phyloP scores from a whole-genome alignment of 148 eudicot species.

The Spergularia marina region DNA sequence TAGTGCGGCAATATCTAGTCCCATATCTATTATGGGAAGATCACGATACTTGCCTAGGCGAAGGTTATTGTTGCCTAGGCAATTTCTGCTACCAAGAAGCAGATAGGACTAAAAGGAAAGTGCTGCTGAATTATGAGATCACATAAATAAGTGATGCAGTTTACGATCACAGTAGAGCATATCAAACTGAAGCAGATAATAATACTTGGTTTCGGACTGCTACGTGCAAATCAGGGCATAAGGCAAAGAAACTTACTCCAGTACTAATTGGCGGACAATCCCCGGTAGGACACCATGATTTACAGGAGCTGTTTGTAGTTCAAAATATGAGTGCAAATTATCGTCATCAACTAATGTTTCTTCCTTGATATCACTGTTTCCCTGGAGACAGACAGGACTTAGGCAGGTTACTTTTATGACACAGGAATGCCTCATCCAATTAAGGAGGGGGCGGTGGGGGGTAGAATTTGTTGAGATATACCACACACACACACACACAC shows the following conservation, averaged over 20 bases:
- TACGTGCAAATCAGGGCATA: not conserved
- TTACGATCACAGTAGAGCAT: no score
- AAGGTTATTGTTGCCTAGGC: no score
- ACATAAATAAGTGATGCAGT: no score
- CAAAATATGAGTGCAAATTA: constrained; percentile 39
- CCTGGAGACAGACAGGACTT: constrained; percentile 29
- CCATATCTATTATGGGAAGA: no score
- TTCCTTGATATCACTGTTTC: constrained; percentile 31
- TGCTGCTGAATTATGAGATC: no score
- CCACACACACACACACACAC: no score
- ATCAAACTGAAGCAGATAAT: not conserved
- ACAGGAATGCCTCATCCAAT: not conserved
- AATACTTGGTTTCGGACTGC: not conserved
- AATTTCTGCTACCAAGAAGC: no score
- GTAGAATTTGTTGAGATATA: no score
- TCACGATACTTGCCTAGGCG: no score
- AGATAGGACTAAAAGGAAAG: no score
- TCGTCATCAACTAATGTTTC: constrained; percentile 6
- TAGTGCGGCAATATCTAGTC: no score
- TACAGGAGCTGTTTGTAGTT: constrained; percentile 86
- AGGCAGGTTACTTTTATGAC: not conserved
- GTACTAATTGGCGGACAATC: constrained; percentile 69
- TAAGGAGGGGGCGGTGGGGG: not conserved
- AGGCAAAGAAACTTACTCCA: constrained; percentile 51
- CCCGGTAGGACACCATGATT: constrained; percentile 88